These are phyloP conservation scores for Sisymbrium irio DNA, from an alignment of 345 rosid species.

Conservation along the genomic window DNA sequence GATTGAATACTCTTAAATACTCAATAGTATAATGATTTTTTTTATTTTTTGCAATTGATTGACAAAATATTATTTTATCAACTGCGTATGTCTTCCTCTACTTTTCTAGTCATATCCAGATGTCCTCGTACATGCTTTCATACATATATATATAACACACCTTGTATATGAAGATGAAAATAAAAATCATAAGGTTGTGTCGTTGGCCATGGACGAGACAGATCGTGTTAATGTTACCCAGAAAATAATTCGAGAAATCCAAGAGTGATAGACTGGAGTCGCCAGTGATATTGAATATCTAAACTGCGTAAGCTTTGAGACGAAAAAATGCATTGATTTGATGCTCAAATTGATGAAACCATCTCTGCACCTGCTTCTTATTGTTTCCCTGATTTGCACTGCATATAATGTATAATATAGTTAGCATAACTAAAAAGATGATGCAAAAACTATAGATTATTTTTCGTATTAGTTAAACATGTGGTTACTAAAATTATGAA, in stretches of 20 bases:
- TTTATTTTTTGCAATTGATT: not conserved
- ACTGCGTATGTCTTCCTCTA: not conserved
- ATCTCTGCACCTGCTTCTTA: not conserved
- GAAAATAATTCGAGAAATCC: slow-evolving; percentile 15
- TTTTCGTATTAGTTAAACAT: not conserved
- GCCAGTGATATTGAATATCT: slow-evolving; percentile 17
- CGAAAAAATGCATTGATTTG: slow-evolving; percentile 26
- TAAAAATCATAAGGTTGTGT: slow-evolving; percentile 5
- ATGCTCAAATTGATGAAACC: slow-evolving; percentile 25
- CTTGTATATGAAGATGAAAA: not conserved
- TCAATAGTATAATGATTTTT: not conserved
- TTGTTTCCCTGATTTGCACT: slow-evolving; percentile 17
- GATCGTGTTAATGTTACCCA: slow-evolving; percentile 34
- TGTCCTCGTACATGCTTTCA: not conserved
- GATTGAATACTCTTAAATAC: not conserved
- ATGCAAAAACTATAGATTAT: not conserved
- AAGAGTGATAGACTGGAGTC: slow-evolving; percentile 1
- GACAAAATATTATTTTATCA: not conserved
- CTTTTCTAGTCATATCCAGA: not conserved
- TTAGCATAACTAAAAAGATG: slow-evolving; percentile 1
- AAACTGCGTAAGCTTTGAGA: slow-evolving; percentile 19
- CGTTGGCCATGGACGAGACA: slow-evolving; percentile 26
- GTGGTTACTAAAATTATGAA: not conserved
- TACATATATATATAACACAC: not conserved
- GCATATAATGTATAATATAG: not conserved